Base-by-base conservation (phyloP, 257 asterid genomes). In the Ehretia macrophylla region DNA sequence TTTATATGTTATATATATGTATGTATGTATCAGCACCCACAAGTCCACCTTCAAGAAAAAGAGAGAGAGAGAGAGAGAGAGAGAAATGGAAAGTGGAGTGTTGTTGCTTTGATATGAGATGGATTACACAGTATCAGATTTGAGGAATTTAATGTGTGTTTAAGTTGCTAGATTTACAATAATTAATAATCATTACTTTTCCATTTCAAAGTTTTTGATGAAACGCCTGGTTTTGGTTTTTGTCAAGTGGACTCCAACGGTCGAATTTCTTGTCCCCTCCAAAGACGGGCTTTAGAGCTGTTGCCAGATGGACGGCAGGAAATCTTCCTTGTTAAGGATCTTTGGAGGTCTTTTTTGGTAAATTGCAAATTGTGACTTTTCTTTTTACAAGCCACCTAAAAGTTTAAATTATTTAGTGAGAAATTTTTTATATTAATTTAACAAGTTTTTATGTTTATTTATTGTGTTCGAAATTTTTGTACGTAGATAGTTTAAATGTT, bases 261-360 rank as follows among this genome's bases (percentile, higher is more conserved):
- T 84, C 85, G 81, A 64, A 80, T 77, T 75, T 75, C 55, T 37
- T 14, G 17, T 39, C n/a, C n/a, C n/a, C n/a, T n/a, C n/a, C n/a
- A n/a, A n/a, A n/a, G 66, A 14, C 32, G 17, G 42, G 22, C 21
- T 45, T 49, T 62, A 60, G 68, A 60, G 32, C 54, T 64, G 8
- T 5, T 1, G 40, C 63, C 8, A 6, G 53, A n/a, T 42, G 42
- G 21, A 17, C 21, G 10, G 32, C 14, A 44, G 21, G 4, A 5
- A 42, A 9, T 45, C 51, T 8, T 10, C 42, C 32, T 12, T 42
- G 47, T 10, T 42, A 42, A 42, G 47, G 47, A 42, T 42, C 47
- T 11, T 42, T 10, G 2, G 11, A 42, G 47, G 47, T 42, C 47
- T 3, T 42, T 10, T 42, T 42, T 42, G 47, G 3, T 6, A 4